phyloP scores from a whole-genome alignment of 78 protist genomes.

The Monocercomonoides exilis region DNA sequence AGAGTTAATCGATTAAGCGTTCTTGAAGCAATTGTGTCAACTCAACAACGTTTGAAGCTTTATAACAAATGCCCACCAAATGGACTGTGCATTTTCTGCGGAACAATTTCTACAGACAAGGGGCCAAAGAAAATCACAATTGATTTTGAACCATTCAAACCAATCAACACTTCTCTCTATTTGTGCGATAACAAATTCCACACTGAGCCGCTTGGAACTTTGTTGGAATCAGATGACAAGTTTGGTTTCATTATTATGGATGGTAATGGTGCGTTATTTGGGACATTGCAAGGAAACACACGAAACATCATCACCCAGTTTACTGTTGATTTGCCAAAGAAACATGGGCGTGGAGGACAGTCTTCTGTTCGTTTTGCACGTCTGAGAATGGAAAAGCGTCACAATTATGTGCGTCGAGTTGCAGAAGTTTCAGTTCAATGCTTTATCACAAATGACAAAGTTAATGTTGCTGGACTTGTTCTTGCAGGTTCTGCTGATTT shows the following conservation, averaged over 20 bases:
- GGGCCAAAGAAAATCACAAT: conserved; percentile 86
- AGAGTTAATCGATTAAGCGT: conserved; percentile 77
- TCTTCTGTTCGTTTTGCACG: conserved; percentile 98
- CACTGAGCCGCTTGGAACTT: conserved; percentile 81
- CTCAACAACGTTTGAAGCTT: conserved; percentile 82
- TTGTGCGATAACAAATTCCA: conserved; percentile 97
- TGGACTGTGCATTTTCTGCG: conserved; percentile 95
- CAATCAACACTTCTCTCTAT: conserved; percentile 93
- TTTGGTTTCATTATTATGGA: conserved; percentile 97
- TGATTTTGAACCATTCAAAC: conserved; percentile 97
- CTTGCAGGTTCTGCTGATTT: conserved; percentile 99
- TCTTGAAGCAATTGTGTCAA: conserved; percentile 85
- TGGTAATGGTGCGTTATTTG: conserved; percentile 91
- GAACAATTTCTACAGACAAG: conserved; percentile 90
- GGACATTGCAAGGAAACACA: conserved; percentile 83
- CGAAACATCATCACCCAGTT: conserved; percentile 85
- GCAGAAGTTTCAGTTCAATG: conserved; percentile 82
- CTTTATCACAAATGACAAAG: conserved; percentile 87
- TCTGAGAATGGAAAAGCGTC: conserved; percentile 93
- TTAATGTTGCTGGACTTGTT: conserved; percentile 88
- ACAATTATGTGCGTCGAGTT: conserved; percentile 90
- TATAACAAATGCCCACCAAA: conserved; percentile 77
- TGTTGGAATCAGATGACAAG: conserved; percentile 87
- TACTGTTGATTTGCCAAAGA: conserved; percentile 98
- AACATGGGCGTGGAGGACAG: conserved; percentile 99